A percentile compares a stretch with the other conserved stretches of the same genome.
Conservation (phyloP, 768 basidiomycete species). For the Boletellus sp. region DNA sequence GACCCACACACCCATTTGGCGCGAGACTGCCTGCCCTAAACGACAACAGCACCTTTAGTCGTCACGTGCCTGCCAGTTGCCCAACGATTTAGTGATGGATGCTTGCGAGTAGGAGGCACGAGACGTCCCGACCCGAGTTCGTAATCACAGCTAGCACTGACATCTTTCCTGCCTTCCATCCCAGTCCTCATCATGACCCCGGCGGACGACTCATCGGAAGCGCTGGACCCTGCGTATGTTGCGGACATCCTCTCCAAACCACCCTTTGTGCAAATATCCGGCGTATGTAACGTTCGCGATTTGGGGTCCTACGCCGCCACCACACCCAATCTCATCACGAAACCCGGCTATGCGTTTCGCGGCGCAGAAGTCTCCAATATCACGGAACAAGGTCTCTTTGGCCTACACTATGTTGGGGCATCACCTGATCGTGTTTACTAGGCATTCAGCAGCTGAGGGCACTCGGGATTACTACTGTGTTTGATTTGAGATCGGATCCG, state of each 20-base stretch:
- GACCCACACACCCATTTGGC: conserved; percentile 24
- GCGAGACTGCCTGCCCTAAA: conserved; percentile 48
- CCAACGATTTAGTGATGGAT: not conserved
- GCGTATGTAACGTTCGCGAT: conserved; percentile 74
- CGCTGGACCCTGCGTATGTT: conserved; percentile 65
- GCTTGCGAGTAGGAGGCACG: no score
- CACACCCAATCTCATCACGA: conserved; percentile 49
- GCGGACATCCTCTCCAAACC: conserved; percentile 58
- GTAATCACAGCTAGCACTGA: not conserved
- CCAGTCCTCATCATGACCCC: conserved; percentile 15
- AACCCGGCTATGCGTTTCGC: conserved; percentile 56
- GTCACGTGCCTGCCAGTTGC: conserved; percentile 11
- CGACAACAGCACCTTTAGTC: not conserved
- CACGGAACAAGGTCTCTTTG: conserved; percentile 56
- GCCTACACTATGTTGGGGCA: not conserved
- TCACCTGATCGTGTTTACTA: conserved; percentile 24
- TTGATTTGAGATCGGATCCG: conserved; percentile 76
- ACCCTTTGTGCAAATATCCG: conserved; percentile 68
- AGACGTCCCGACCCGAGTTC: not conserved
- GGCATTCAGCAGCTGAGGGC: conserved; percentile 55
- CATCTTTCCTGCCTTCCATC: not conserved
- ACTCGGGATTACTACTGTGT: conserved; percentile 65
- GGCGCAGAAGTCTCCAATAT: conserved; percentile 71
- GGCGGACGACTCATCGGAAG: conserved; percentile 42
- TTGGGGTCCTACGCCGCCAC: conserved; percentile 59